Conservation (phyloP, 768 basidiomycete species). For the Cystofilobasidium ferigula region DNA sequence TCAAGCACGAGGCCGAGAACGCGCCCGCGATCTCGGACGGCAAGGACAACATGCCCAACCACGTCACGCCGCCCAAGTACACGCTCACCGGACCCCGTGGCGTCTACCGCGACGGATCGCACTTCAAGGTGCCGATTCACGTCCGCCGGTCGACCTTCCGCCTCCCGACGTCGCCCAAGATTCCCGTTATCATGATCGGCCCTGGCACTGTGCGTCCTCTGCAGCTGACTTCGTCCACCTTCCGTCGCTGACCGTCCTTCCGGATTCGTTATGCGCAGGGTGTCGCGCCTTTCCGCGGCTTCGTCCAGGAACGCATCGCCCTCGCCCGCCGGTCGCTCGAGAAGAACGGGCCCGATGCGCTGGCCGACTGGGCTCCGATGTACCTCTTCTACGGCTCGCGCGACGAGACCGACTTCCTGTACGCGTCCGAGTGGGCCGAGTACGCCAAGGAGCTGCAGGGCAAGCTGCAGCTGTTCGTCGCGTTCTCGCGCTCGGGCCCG, state of each 20-base stretch:
- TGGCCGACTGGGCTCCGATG: conserved; percentile 90
- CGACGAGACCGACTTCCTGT: conserved; percentile 72
- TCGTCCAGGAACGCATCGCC: conserved; percentile 93
- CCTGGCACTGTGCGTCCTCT: conserved; percentile 75
- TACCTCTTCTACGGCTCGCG: conserved; percentile 95
- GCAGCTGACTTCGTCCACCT: conserved; percentile 9
- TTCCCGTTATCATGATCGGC: conserved; percentile 96
- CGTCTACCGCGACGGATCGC: conserved; percentile 57
- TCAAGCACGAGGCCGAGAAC: conserved; percentile 62
- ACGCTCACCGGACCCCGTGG: conserved; percentile 82
- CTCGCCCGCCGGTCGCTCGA: conserved; percentile 87
- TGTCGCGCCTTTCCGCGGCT: conserved; percentile 98
- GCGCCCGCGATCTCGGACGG: conserved; percentile 32
- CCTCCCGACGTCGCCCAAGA: conserved; percentile 93
- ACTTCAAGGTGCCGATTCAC: conserved; percentile 80
- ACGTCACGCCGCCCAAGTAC: conserved; percentile 54
- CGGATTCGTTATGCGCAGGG: conserved; percentile 47
- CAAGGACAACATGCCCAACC: conserved; percentile 36
- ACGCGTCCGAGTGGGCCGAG: conserved; percentile 75
- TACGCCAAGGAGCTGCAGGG: conserved; percentile 77
- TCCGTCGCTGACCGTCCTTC: not conserved
- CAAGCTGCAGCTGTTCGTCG: conserved; percentile 77
- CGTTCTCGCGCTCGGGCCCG: conserved; percentile 60
- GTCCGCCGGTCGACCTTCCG: conserved; percentile 94
- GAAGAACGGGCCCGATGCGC: conserved; percentile 86